Percentiles rank a stretch among this genome's conserved stretches.
Conservation (phyloP, 1,284 basidiomycete genomes). For the Puccinia novopanici region DNA sequence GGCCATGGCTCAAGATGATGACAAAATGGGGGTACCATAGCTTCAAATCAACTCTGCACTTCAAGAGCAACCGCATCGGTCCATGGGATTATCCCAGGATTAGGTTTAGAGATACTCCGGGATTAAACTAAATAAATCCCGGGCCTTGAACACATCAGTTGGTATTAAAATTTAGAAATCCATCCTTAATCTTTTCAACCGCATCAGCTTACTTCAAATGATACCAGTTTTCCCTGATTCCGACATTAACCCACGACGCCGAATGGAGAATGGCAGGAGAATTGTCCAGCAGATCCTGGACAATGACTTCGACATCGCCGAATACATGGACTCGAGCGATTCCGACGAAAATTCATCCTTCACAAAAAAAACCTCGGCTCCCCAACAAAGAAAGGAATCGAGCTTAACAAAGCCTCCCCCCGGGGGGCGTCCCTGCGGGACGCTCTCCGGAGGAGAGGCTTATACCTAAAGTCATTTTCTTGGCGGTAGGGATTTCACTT, state of each 20-base stretch:
- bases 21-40: no score
- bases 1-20: no score
- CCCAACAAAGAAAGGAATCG: background rate
- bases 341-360: background rate
- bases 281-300: background rate
- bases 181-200: background rate
- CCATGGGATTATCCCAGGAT: background rate
- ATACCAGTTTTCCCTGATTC: background rate
- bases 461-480: no score
- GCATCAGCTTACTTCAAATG: background rate
- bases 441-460: no score
- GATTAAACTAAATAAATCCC: background rate
- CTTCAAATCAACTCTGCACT: no score
- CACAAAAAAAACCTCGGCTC: background rate
- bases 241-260: background rate
- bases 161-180: background rate
- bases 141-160: background rate
- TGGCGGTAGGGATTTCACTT: no score
- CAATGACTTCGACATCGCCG: background rate
- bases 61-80: constrained; percentile 21
- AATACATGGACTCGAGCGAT: background rate
- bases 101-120: background rate
- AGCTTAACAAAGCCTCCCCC: no score
- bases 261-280: background rate
- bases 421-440: no score